Conservation (phyloP, 2,329 filamentous ascomycete genomes). For the Colletotrichum musicola region DNA sequence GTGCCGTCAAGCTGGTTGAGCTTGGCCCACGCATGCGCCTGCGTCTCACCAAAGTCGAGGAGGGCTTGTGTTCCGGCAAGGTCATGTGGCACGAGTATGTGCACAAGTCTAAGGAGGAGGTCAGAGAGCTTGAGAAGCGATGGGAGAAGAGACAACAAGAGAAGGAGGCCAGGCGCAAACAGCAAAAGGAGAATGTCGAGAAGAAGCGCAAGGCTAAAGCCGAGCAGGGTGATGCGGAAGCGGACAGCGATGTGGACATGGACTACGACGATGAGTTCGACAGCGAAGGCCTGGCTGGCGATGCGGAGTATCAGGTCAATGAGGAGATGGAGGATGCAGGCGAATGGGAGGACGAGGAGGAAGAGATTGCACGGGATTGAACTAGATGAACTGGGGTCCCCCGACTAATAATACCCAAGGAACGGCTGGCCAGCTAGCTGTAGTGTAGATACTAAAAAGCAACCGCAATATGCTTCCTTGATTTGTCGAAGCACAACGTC, state of each 20-base stretch:
- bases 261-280: constrained; percentile 64
- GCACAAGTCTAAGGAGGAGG: constrained; percentile 83
- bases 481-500: neutral
- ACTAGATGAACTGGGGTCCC: neutral
- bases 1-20: constrained; percentile 92
- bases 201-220: constrained; percentile 75
- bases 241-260: constrained; percentile 53
- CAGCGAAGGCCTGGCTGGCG: constrained; percentile 64
- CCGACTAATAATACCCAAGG: constrained; percentile 30
- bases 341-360: constrained; percentile 66
- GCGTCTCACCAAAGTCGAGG: constrained; percentile 94
- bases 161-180: constrained; percentile 83
- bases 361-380: constrained; percentile 52
- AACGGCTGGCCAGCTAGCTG: constrained; percentile 2
- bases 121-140: constrained; percentile 81
- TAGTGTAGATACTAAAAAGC: neutral
- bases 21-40: constrained; percentile 91
- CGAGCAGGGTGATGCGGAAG: constrained; percentile 50
- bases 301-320: constrained; percentile 62
- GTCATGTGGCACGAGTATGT: constrained; percentile 99
- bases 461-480: neutral
- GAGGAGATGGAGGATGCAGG: constrained; percentile 62
- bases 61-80: constrained; percentile 89
- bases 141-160: constrained; percentile 85
- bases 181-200: constrained; percentile 92